A percentile compares a stretch with the other conserved stretches of the same genome.
Evolutionary conservation across 352 stramenopile genomes (phyloP).

Genomic region (Globisporangium acanthophoron): DNA sequence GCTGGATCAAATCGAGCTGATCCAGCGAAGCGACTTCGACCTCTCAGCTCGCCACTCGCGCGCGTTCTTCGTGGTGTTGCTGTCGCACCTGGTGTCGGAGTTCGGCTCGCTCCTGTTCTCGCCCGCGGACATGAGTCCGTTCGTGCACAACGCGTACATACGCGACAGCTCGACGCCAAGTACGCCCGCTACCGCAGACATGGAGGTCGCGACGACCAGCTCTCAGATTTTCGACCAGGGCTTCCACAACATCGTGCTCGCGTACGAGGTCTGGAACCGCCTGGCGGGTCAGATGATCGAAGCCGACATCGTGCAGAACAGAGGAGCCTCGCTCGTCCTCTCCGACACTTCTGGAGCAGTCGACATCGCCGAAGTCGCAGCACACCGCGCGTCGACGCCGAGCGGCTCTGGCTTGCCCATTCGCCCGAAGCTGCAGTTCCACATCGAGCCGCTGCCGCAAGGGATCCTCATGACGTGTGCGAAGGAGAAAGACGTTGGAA

Average conservation of each 20-base stretch:
- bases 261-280: conserved; percentile 41
- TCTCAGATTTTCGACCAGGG: conserved; percentile 6
- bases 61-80: conserved; percentile 29
- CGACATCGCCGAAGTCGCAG: background rate
- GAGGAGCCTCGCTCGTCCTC: conserved; percentile 1
- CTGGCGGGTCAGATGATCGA: conserved; percentile 37
- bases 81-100: conserved; percentile 42
- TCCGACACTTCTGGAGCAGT: background rate
- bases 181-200: background rate
- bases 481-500: conserved; percentile 3
- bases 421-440: conserved; percentile 32
- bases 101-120: conserved; percentile 60
- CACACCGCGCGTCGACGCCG: background rate
- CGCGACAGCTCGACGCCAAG: background rate
- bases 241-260: conserved; percentile 25
- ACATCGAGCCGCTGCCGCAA: conserved; percentile 36
- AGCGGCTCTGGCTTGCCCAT: conserved; percentile 3
- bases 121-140: conserved; percentile 51
- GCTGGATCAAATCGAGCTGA: conserved; percentile 32
- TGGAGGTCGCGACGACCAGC: background rate
- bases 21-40: conserved; percentile 32
- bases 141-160: conserved; percentile 39
- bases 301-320: conserved; percentile 32
- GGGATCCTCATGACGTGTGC: conserved; percentile 23
- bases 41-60: conserved; percentile 35